Evolutionary conservation across 768 basidiomycete genomes (phyloP).

Genomic region (Calvatia gigantea): DNA sequence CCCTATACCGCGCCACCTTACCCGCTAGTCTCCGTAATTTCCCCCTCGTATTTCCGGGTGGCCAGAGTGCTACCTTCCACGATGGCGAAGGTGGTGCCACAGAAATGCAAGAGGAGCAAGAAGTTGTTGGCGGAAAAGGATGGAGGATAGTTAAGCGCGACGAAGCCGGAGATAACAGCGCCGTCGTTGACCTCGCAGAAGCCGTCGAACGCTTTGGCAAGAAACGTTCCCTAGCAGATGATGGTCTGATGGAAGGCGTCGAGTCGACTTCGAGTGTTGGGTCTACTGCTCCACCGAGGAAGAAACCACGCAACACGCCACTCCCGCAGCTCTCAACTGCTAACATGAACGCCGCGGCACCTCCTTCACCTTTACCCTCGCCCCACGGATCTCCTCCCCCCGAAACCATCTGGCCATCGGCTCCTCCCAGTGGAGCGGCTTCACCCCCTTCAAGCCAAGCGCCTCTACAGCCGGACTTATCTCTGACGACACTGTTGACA

Average conservation of each 20-base stretch:
- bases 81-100: slow-evolving; percentile 62
- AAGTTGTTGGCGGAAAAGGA: slow-evolving; percentile 58
- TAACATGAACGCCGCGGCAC: slow-evolving; percentile 62
- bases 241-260: slow-evolving; percentile 50
- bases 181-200: slow-evolving; percentile 65
- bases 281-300: slow-evolving; percentile 59
- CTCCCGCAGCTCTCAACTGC: slow-evolving; percentile 58
- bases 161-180: slow-evolving; percentile 44
- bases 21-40: slow-evolving; percentile 72
- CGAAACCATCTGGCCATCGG: slow-evolving; percentile 74
- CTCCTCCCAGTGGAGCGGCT: slow-evolving; percentile 74
- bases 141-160: slow-evolving; percentile 77
- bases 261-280: slow-evolving; percentile 41
- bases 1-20: slow-evolving; percentile 70
- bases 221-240: slow-evolving; percentile 69
- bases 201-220: slow-evolving; percentile 86
- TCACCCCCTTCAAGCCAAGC: slow-evolving; percentile 60
- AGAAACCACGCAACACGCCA: slow-evolving; percentile 68
- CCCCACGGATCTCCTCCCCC: slow-evolving; percentile 82
- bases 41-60: slow-evolving; percentile 77
- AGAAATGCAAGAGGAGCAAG: slow-evolving; percentile 72
- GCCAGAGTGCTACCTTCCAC: slow-evolving; percentile 74
- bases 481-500: slow-evolving; percentile 80
- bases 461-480: slow-evolving; percentile 78
- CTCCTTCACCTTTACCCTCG: slow-evolving; percentile 81